phyloP scores from a whole-genome alignment of 2,329 filamentous ascomycete species.

The Fusarium dlaminii region DNA sequence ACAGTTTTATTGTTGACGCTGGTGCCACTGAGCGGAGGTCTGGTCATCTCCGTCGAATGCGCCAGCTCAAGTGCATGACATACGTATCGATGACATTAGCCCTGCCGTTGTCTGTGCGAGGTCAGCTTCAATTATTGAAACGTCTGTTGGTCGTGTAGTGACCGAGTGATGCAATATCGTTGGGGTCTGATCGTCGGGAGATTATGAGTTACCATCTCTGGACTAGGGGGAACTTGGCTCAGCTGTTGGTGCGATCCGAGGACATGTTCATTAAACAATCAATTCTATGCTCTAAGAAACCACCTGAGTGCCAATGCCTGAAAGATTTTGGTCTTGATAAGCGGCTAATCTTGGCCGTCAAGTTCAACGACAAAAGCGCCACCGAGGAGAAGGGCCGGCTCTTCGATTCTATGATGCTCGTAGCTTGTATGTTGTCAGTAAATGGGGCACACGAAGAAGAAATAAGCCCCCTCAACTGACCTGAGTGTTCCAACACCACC shows the following conservation, averaged over 20 bases:
- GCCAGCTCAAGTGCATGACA: not conserved
- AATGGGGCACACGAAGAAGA: not conserved
- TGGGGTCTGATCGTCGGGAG: conserved; percentile 18
- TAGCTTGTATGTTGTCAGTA: conserved; percentile 62
- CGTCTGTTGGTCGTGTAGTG: conserved; percentile 3
- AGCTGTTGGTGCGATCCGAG: not conserved
- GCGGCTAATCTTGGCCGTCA: conserved; percentile 24
- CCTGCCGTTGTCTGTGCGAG: conserved; percentile 20
- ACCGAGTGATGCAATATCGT: conserved; percentile 12
- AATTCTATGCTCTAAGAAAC: conserved; percentile 13
- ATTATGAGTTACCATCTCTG: conserved; percentile 12
- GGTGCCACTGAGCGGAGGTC: conserved; percentile 14
- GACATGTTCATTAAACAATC: conserved; percentile 21
- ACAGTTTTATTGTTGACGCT: not conserved
- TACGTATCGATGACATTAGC: not conserved
- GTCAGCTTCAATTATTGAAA: conserved; percentile 11
- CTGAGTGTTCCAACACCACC: conserved; percentile 85
- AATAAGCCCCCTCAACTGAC: conserved; percentile 51
- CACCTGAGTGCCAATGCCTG: not conserved
- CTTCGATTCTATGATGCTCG: conserved; percentile 79
- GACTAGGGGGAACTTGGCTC: conserved; percentile 6
- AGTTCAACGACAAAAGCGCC: conserved; percentile 70
- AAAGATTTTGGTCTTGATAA: not conserved
- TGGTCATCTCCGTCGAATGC: conserved; percentile 30
- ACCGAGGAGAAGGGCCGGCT: conserved; percentile 82